Evolutionary conservation across 2,329 filamentous ascomycete genomes (phyloP).

Genomic region (Penicillium sp.): DNA sequence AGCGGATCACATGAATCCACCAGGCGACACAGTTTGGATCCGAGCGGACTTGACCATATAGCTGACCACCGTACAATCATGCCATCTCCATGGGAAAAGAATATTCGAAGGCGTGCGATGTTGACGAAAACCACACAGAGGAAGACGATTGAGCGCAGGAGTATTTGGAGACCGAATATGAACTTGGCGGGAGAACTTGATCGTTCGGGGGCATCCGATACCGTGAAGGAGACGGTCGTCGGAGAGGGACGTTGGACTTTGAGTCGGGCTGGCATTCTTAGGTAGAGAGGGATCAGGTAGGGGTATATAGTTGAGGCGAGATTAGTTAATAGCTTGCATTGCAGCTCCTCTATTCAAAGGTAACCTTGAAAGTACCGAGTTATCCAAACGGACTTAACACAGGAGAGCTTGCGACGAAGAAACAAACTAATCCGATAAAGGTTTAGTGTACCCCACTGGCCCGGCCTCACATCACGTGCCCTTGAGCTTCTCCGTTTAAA

Average conservation of each 20-base stretch:
- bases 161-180: conserved; percentile 43
- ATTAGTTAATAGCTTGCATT: conserved; percentile 5
- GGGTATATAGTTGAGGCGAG: background rate
- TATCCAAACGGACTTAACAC: background rate
- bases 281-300: background rate
- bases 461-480: conserved; percentile 26
- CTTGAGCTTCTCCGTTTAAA: conserved; percentile 15
- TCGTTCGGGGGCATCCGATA: conserved; percentile 68
- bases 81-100: conserved; percentile 28
- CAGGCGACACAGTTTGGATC: conserved; percentile 33
- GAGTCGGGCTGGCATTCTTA: conserved; percentile 57
- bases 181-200: conserved; percentile 47
- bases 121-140: conserved; percentile 39
- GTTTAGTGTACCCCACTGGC: conserved; percentile 3
- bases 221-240: conserved; percentile 87
- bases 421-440: conserved; percentile 10
- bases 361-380: background rate
- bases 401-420: conserved; percentile 15
- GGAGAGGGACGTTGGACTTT: conserved; percentile 60
- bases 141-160: conserved; percentile 46
- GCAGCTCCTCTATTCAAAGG: background rate
- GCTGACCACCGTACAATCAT: conserved; percentile 28
- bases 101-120: conserved; percentile 33
- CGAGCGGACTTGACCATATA: conserved; percentile 35
- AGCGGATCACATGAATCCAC: conserved; percentile 43